Evolutionary conservation across 495 filamentous ascomycete species (phyloP).

Genomic region (Penicillium argentinense): DNA sequence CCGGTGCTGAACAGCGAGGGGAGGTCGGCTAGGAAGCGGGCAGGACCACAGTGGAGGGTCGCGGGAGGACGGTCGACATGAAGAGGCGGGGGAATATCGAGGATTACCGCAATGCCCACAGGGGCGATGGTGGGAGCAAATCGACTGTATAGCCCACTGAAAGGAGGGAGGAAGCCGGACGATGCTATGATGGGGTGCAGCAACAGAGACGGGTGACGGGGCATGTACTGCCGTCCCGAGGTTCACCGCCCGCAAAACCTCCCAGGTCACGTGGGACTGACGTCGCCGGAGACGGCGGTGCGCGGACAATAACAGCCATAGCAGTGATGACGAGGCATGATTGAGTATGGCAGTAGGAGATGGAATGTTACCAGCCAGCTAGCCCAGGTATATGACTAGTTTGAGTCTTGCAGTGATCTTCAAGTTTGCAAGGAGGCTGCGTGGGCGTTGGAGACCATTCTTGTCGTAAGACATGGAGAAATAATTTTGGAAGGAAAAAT

Average conservation of each 20-base stretch:
- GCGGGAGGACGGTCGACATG: slow-evolving; percentile 38
- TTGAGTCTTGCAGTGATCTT: slow-evolving; percentile 2
- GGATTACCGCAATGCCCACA: slow-evolving; percentile 8
- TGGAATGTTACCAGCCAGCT: no score
- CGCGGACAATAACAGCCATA: background rate
- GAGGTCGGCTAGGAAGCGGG: slow-evolving; percentile 40
- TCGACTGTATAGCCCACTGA: slow-evolving; percentile 16
- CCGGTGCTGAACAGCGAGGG: slow-evolving; percentile 26
- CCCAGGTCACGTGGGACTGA: slow-evolving; percentile 25
- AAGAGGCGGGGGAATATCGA: slow-evolving; percentile 16
- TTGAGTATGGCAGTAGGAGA: no score
- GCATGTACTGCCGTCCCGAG: slow-evolving; percentile 28
- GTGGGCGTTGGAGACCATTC: no score
- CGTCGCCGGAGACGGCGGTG: slow-evolving; percentile 22
- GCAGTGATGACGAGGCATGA: no score
- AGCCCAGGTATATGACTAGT: no score
- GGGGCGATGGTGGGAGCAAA: slow-evolving; percentile 14
- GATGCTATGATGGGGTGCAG: slow-evolving; percentile 31
- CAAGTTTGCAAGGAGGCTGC: no score
- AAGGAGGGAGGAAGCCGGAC: slow-evolving; percentile 22
- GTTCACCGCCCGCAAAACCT: slow-evolving; percentile 37
- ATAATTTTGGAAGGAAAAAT: slow-evolving; percentile 13
- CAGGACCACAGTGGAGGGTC: slow-evolving; percentile 36
- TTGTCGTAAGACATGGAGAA: slow-evolving; percentile 29
- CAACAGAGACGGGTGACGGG: slow-evolving; percentile 35